phyloP scores from a whole-genome alignment of 2,329 filamentous ascomycete species.

The Thielaviopsis ethacetica region DNA sequence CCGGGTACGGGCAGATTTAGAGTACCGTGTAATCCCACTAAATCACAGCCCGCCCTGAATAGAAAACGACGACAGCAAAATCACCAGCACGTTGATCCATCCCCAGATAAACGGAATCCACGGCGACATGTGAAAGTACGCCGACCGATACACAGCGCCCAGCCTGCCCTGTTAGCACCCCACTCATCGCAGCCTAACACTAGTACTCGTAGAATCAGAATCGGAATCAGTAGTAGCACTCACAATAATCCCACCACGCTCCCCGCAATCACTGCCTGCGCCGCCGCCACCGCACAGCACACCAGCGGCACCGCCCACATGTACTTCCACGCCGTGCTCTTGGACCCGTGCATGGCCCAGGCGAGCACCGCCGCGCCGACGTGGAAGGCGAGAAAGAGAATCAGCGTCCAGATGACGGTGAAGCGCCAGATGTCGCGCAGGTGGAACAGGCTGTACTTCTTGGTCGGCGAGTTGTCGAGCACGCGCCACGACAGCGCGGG shows the following conservation, averaged over 20 bases:
- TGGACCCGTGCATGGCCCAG: slow-evolving; percentile 50
- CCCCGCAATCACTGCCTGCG: slow-evolving; percentile 65
- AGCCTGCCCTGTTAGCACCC: no score
- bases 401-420: slow-evolving; percentile 71
- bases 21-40: no score
- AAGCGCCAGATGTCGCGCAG: slow-evolving; percentile 71
- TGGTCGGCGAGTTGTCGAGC: slow-evolving; percentile 27
- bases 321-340: slow-evolving; percentile 38
- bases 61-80: slow-evolving; percentile 81
- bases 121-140: slow-evolving; percentile 80
- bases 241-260: slow-evolving; percentile 69
- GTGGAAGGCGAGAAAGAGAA: slow-evolving; percentile 63
- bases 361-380: slow-evolving; percentile 55
- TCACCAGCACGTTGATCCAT: slow-evolving; percentile 63
- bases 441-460: slow-evolving; percentile 48
- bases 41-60: slow-evolving; percentile 70
- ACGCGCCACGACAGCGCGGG: slow-evolving; percentile 66
- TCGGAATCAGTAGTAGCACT: no score
- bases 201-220: no score
- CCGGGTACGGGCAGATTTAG: no score
- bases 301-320: slow-evolving; percentile 58
- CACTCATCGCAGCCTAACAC: no score
- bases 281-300: slow-evolving; percentile 53
- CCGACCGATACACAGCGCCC: slow-evolving; percentile 64
- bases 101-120: slow-evolving; percentile 89